phyloP scores from a whole-genome alignment of 2,329 filamentous ascomycete species.

The Microsporum audouinii region DNA sequence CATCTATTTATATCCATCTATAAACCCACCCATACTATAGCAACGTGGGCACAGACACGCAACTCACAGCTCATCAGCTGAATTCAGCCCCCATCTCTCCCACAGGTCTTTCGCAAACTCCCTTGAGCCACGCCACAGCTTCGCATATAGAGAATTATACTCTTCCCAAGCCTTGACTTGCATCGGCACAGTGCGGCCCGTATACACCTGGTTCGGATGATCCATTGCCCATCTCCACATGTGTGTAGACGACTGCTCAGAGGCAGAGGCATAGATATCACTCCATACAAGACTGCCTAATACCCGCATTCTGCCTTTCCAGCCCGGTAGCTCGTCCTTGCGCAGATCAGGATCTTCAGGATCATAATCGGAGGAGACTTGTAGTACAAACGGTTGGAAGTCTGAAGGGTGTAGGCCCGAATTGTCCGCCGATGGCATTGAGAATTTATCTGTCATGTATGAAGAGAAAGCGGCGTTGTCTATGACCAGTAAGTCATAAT shows the following conservation, averaged over 20 bases:
- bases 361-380: slow-evolving; percentile 19
- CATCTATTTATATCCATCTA: neutral
- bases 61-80: neutral
- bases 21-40: neutral
- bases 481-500: neutral
- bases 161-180: neutral
- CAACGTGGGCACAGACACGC: neutral
- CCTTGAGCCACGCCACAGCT: neutral
- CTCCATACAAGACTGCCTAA: slow-evolving; percentile 23
- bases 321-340: slow-evolving; percentile 17
- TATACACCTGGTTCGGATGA: slow-evolving; percentile 22
- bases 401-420: slow-evolving; percentile 13
- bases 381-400: slow-evolving; percentile 17
- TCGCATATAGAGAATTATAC: neutral
- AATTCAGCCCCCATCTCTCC: neutral
- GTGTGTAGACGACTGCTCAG: slow-evolving; percentile 20
- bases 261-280: slow-evolving; percentile 20
- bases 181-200: slow-evolving; percentile 14
- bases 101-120: neutral
- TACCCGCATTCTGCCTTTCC: slow-evolving; percentile 20
- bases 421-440: slow-evolving; percentile 5
- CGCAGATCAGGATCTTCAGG: slow-evolving; percentile 8
- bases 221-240: slow-evolving; percentile 15
- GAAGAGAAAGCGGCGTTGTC: slow-evolving; percentile 2
- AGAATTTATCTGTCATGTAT: slow-evolving; percentile 12